These are phyloP conservation scores for Neonectria neomacrospora DNA, from an alignment of 2,329 filamentous ascomycete species.

Conservation along the genomic window DNA sequence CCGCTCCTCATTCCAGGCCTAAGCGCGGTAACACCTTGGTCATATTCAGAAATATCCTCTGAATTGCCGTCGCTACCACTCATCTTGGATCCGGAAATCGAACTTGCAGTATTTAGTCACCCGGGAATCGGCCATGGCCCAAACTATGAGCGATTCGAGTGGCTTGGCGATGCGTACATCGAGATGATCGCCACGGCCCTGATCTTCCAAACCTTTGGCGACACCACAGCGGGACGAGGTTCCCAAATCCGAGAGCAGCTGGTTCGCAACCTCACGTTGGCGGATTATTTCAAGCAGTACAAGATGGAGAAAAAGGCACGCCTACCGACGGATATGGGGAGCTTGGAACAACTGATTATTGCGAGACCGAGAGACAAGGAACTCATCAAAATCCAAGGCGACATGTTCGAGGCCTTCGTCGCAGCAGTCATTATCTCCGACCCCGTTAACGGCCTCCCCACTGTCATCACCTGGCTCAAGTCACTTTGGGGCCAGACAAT, in stretches of 20 bases:
- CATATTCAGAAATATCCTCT: conserved; percentile 58
- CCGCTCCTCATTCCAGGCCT: conserved; percentile 26
- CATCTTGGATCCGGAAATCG: conserved; percentile 68
- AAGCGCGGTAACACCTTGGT: conserved; percentile 56
- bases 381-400: conserved; percentile 79
- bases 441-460: conserved; percentile 67
- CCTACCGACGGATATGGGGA: conserved; percentile 60
- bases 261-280: conserved; percentile 83
- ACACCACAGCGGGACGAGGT: conserved; percentile 73
- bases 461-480: conserved; percentile 77
- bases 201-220: conserved; percentile 77
- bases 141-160: conserved; percentile 85
- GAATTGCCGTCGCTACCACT: conserved; percentile 68
- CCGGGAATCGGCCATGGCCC: conserved; percentile 54
- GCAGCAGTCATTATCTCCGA: conserved; percentile 80
- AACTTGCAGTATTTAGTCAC: conserved; percentile 75
- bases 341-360: conserved; percentile 37
- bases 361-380: conserved; percentile 59
- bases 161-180: conserved; percentile 88
- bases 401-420: conserved; percentile 92
- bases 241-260: conserved; percentile 82
- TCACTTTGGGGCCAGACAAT: conserved; percentile 78
- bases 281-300: conserved; percentile 76
- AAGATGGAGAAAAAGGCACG: conserved; percentile 73
- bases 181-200: conserved; percentile 80